Base-by-base conservation (phyloP, 768 basidiomycete species). In the Agaricus sinodeliciosus region DNA sequence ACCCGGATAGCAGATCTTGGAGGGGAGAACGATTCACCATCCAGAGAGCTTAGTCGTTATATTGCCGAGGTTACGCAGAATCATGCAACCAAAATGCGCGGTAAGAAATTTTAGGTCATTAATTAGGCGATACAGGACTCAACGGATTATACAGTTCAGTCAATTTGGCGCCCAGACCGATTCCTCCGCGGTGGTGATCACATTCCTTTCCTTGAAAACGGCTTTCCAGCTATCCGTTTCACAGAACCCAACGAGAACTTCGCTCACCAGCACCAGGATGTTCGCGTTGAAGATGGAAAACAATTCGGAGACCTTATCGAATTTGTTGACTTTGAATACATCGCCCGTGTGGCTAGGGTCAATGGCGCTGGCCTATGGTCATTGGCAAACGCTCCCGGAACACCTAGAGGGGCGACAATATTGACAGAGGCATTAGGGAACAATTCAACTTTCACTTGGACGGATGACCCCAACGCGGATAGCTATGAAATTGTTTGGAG, bases 101-200 rank as follows among this genome's bases (percentile, higher is more conserved):
- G 79, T 78, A 51, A 55, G 73, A 64, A 25, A 12, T 25, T n/a
- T 43, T 35, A 36, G 11, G 3, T 22, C 22, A 22, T 22, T 3
- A 12, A 9, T n/a, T n/a, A 4, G 9, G n/a, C 4, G 22, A 44
- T 28, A 53, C 16, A 11, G 31, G 7, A 53, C 44, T 22, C 15
- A 47, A 12, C 26, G 26, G 22, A 31, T 31, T 39, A 22, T 51
- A 8, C 51, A 81, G 78, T 80, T 2, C 75, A 76, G 49, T 64
- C 74, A 39, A 70, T 80, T 34, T 80, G 74, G 61, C 71, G 78
- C 13, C 71, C 72, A 13, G 78, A 81, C 59, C 71, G 79, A 12
- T 81, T 73, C 67, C 68, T 79, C 26, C 74, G 80, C 16, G 77
- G 78, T n/a, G 78, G 79, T 5, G 79, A 81, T 59, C 78, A 80